Base-by-base conservation (phyloP, 768 basidiomycete genomes). In the Mycena maculata region DNA sequence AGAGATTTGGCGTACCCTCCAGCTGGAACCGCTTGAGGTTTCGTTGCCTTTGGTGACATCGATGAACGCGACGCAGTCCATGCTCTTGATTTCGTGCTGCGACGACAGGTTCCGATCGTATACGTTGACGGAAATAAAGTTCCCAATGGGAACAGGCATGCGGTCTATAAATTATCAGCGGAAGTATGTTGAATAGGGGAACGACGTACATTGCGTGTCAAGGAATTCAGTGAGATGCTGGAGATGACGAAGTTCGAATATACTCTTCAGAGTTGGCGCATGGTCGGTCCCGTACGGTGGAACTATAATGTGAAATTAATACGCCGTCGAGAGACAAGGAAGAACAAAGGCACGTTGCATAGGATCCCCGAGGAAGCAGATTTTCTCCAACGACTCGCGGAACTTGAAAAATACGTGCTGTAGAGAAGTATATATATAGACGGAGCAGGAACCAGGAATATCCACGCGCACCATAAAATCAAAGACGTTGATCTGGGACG, bases 281-380 rank as follows among this genome's bases (percentile, higher is more conserved):
- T 77, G 72, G 1, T 85, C 83, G 48, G 82, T 68, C 3, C 86
- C 86, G 73, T 78, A 85, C 0, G 87, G 87, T 2, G 87, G 85
- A 4, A 88, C 87, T 88, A 60, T 10, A 11, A 42, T 27, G 45
- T n/a, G 18, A 18, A 8, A 53, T 22, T 48, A 60, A 47, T 7
- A 20, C 23, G n/a, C 23, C n/a, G 23, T 60, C 15, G 22, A 25
- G n/a, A 7, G n/a, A 28, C 4, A 49, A 23, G 23, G 18, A 2
- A 28, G 47, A 54, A 16, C 38, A 25, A 18, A 41, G 83, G 50
- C 73, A 86, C 87, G 75, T 75, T 88, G 87, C 47, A 82, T 80
- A 1, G 85, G 85, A 73, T 88, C 87, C 1, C 87, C 86, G 48
- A 87, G 85, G 70, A 85, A 86, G 65, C 84, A 86, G 22, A 86